Conservation (phyloP, 352 stramenopile genomes). For the Globisporangium splendens region DNA sequence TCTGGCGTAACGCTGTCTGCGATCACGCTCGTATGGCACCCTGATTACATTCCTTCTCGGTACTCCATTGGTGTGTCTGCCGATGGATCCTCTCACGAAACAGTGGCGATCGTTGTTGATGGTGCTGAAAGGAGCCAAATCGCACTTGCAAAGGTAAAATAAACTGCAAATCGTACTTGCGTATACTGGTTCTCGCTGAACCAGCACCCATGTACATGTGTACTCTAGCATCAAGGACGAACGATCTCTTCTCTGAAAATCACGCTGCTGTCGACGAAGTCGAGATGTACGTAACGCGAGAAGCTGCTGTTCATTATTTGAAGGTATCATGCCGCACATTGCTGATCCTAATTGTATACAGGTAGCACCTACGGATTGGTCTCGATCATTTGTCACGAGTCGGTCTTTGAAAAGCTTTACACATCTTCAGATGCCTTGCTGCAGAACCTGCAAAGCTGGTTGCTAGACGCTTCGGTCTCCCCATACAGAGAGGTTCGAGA, state of each 20-base stretch:
- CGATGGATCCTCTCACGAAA: slow-evolving; percentile 43
- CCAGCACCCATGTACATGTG: background rate
- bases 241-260: slow-evolving; percentile 43
- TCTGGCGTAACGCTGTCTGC: slow-evolving; percentile 37
- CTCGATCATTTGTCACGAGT: slow-evolving; percentile 52
- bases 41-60: slow-evolving; percentile 28
- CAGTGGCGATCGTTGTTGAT: slow-evolving; percentile 42
- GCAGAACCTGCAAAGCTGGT: slow-evolving; percentile 62
- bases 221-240: slow-evolving; percentile 19
- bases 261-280: slow-evolving; percentile 28
- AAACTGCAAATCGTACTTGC: background rate
- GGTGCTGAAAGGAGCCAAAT: slow-evolving; percentile 25
- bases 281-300: slow-evolving; percentile 16
- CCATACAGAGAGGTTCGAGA: slow-evolving; percentile 43
- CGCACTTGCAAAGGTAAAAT: slow-evolving; percentile 43
- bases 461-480: slow-evolving; percentile 58
- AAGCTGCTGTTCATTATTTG: slow-evolving; percentile 2
- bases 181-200: background rate
- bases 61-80: slow-evolving; percentile 47
- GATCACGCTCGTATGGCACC: slow-evolving; percentile 46
- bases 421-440: slow-evolving; percentile 51
- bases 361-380: slow-evolving; percentile 46
- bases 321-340: slow-evolving; percentile 6
- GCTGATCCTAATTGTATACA: slow-evolving; percentile 12
- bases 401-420: slow-evolving; percentile 34